phyloP scores from a whole-genome alignment of 495 filamentous ascomycete genomes.

The Geoglossum glabrum region DNA sequence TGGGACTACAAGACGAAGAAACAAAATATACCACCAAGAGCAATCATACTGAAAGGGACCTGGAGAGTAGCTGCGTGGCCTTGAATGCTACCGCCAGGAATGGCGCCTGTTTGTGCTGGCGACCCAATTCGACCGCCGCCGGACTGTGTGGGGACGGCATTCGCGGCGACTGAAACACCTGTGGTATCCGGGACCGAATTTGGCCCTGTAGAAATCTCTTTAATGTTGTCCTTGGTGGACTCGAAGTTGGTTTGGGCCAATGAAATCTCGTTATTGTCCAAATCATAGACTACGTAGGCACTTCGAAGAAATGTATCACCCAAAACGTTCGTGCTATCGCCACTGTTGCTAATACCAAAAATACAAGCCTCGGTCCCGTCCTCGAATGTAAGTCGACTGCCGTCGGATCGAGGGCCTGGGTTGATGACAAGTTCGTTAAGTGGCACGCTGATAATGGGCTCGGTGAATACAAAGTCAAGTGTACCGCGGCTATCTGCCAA shows the following conservation, averaged over 20 bases:
- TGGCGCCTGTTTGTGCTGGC: background rate
- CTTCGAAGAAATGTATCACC: conserved; percentile 87
- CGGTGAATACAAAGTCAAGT: conserved; percentile 44
- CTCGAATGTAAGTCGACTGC: conserved; percentile 31
- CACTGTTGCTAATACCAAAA: conserved; percentile 59
- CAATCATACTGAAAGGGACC: background rate
- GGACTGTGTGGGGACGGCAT: conserved; percentile 31
- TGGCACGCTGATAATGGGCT: conserved; percentile 49
- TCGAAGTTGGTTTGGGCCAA: conserved; percentile 78
- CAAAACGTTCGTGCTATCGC: conserved; percentile 43
- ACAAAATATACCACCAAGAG: background rate
- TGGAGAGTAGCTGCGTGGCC: background rate
- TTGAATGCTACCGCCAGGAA: background rate
- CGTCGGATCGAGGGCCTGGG: conserved; percentile 23
- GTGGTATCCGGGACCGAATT: conserved; percentile 51
- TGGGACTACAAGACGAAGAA: background rate
- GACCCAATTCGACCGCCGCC: conserved; percentile 11
- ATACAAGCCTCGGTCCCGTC: conserved; percentile 44
- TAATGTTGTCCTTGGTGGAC: conserved; percentile 36
- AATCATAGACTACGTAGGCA: conserved; percentile 83
- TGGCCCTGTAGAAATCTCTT: conserved; percentile 50
- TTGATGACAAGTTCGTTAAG: conserved; percentile 64
- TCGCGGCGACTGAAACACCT: conserved; percentile 24
- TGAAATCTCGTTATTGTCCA: conserved; percentile 72
- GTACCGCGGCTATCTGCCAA: conserved; percentile 32